These are phyloP conservation scores for Canavalia gladiata DNA, from an alignment of 306 rosid species.

Conservation along the genomic window DNA sequence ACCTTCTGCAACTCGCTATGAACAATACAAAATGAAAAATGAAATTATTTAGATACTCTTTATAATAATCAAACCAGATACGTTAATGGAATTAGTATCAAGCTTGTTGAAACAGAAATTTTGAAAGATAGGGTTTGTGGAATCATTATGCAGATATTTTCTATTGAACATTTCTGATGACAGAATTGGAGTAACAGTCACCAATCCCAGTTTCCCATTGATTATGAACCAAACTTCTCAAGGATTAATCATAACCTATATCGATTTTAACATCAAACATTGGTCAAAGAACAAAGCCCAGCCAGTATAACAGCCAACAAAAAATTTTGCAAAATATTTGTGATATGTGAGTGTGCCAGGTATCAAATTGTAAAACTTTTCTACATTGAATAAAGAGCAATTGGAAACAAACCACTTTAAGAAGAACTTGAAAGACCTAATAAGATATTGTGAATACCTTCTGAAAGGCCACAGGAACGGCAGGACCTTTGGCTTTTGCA, in stretches of 20 bases:
- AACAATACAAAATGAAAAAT: background rate
- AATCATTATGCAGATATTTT: slow-evolving; percentile 24
- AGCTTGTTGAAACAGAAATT: slow-evolving; percentile 21
- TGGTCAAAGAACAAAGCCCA: slow-evolving; percentile 27
- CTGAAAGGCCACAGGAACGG: slow-evolving; percentile 80
- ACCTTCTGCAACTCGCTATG: background rate
- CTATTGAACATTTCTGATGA: slow-evolving; percentile 17
- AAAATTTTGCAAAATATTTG: background rate
- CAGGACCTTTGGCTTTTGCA: slow-evolving; percentile 96
- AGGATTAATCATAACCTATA: slow-evolving; percentile 12
- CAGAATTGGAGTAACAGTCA: slow-evolving; percentile 3
- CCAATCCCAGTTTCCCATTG: background rate
- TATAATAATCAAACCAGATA: slow-evolving; percentile 1
- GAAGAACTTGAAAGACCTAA: slow-evolving; percentile 33
- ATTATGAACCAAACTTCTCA: slow-evolving; percentile 26
- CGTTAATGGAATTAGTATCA: slow-evolving; percentile 18
- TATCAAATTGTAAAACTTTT: slow-evolving; percentile 19
- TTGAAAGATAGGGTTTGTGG: slow-evolving; percentile 19
- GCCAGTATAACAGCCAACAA: background rate
- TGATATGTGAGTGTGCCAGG: no score
- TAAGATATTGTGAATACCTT: slow-evolving; percentile 67
- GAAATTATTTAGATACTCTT: background rate
- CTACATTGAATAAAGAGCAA: slow-evolving; percentile 14
- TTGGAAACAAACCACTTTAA: slow-evolving; percentile 39
- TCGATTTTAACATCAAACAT: background rate